Evolutionary conservation across 2,329 filamentous ascomycete genomes (phyloP).

Genomic region (Pseudogymnoascus sp.): DNA sequence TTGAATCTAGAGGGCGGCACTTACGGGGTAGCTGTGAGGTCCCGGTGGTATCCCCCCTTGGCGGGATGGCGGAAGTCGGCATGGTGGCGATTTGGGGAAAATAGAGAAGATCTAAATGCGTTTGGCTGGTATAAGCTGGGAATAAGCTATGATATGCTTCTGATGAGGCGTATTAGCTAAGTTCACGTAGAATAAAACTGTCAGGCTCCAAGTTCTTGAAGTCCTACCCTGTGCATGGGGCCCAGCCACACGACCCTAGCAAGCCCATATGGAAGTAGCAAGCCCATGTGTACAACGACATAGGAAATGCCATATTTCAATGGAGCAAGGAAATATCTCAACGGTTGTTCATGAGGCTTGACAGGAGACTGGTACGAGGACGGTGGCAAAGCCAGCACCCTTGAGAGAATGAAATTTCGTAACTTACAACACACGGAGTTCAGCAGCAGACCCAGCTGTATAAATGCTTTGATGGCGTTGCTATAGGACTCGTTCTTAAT

Average conservation of each 20-base stretch:
- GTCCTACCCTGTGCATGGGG: neutral
- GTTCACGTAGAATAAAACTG: neutral
- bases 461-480: neutral
- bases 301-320: neutral
- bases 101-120: neutral
- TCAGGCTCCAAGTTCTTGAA: neutral
- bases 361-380: neutral
- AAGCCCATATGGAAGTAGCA: neutral
- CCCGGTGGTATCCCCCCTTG: constrained; percentile 73
- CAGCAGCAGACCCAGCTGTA: neutral
- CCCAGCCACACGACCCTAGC: neutral
- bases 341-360: neutral
- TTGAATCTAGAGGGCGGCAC: constrained; percentile 28
- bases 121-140: neutral
- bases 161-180: neutral
- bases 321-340: neutral
- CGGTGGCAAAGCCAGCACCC: neutral
- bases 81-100: constrained; percentile 38
- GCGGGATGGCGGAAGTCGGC: constrained; percentile 78
- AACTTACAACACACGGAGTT: neutral
- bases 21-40: constrained; percentile 76
- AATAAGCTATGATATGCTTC: neutral
- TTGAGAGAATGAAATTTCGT: neutral
- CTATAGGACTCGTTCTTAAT: neutral
- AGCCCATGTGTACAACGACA: neutral